Percentiles rank a stretch among this genome's conserved stretches.
phyloP scores from a whole-genome alignment of 768 basidiomycete species.

The Tricholoma flavovirens region DNA sequence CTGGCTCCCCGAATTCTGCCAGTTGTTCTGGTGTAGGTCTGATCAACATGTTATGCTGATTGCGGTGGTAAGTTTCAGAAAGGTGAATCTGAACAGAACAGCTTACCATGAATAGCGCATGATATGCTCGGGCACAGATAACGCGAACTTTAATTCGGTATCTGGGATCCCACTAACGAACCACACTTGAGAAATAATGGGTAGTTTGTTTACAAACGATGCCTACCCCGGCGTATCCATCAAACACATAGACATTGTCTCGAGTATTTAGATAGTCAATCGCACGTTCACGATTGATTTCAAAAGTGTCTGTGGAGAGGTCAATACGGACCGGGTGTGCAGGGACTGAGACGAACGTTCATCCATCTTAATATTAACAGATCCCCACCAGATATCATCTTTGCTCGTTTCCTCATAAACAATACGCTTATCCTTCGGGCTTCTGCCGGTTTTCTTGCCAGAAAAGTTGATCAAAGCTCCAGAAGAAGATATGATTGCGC shows the following conservation, averaged over 20 bases:
- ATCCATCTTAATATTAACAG: constrained; percentile 99
- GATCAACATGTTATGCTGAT: constrained; percentile 97
- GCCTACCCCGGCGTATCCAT: constrained; percentile 84
- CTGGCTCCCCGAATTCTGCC: constrained; percentile 91
- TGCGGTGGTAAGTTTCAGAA: constrained; percentile 1
- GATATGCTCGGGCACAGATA: constrained; percentile 97
- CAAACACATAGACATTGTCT: constrained; percentile 97
- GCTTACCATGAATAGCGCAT: constrained; percentile 95
- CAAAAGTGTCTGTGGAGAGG: constrained; percentile 74
- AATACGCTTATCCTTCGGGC: constrained; percentile 99
- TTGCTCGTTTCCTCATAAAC: constrained; percentile 96
- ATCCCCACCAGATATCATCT: constrained; percentile 99
- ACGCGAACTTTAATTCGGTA: constrained; percentile 99
- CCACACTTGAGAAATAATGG: constrained; percentile 7
- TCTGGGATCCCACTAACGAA: constrained; percentile 85
- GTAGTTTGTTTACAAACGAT: constrained; percentile 4
- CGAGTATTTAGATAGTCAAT: constrained; percentile 99
- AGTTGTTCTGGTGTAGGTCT: constrained; percentile 95
- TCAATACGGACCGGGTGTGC: background rate
- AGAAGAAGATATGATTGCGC: constrained; percentile 93
- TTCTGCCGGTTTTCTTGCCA: constrained; percentile 97
- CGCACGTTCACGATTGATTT: constrained; percentile 97
- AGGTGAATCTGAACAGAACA: constrained; percentile 2
- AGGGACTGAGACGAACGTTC: constrained; percentile 54
- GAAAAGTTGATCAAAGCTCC: constrained; percentile 99